phyloP scores from a whole-genome alignment of 176 grass and related monocot genomes.

The Oropetium thomaeum region DNA sequence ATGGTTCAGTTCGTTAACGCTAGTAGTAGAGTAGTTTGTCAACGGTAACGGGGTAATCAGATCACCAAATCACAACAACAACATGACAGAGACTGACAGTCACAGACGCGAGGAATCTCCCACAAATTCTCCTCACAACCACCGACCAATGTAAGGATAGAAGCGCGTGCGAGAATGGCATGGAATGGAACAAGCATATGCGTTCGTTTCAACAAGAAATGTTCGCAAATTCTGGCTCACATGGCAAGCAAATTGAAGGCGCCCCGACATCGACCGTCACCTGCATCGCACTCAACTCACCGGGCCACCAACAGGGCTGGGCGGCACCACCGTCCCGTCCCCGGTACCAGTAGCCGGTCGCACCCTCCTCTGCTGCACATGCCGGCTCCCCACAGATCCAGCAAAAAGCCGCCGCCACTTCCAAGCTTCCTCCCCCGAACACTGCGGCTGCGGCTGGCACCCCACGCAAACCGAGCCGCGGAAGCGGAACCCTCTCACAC shows the following conservation, averaged over 20 bases:
- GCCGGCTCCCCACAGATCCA: constrained; percentile 32
- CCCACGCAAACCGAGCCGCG: background rate
- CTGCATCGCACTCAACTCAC: no score
- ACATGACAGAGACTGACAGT: no score
- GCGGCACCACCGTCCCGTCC: constrained; percentile 4
- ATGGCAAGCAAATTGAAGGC: background rate
- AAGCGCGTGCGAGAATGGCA: no score
- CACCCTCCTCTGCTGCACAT: background rate
- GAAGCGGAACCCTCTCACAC: background rate
- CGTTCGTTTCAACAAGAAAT: background rate
- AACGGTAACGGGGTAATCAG: background rate
- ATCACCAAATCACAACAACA: background rate
- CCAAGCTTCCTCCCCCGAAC: background rate
- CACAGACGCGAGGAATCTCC: background rate
- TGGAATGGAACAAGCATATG: no score
- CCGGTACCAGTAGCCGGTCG: background rate
- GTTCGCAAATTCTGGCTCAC: background rate
- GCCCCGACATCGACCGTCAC: no score
- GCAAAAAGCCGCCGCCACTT: background rate
- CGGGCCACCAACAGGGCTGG: no score
- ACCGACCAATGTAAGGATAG: no score
- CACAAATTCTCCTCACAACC: no score
- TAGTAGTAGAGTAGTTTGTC: no score
- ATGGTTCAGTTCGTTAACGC: background rate
- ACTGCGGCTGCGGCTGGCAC: background rate